Evolutionary conservation across 116 monocot species (phyloP).

Genomic region (Thalassia testudinum): DNA sequence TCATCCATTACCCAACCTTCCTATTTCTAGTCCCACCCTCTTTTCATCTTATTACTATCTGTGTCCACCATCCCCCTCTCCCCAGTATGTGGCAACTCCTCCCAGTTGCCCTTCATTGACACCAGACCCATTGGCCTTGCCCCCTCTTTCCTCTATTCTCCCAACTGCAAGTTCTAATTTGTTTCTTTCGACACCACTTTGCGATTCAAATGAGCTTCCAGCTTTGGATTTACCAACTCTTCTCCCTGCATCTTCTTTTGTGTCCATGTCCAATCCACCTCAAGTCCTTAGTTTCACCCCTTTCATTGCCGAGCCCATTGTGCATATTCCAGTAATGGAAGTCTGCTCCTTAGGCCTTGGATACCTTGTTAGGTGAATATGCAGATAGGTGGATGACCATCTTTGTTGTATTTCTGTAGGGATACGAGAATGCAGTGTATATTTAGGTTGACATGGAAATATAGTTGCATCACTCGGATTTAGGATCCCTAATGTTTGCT

Average conservation of each 20-base stretch:
- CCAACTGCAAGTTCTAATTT: slow-evolving; percentile 6
- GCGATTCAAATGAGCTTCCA: slow-evolving; percentile 19
- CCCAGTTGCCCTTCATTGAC: slow-evolving; percentile 1
- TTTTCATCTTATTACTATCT: slow-evolving; percentile 79
- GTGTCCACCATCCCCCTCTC: slow-evolving; percentile 48
- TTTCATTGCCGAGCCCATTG: slow-evolving; percentile 88
- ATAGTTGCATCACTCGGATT: too few relatives aligned
- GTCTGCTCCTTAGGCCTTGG: slow-evolving; percentile 81
- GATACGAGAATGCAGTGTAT: too few relatives aligned
- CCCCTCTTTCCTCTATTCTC: slow-evolving; percentile 42
- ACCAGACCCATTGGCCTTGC: slow-evolving; percentile 26
- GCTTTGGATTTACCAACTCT: slow-evolving; percentile 23
- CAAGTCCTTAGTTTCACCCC: slow-evolving; percentile 69
- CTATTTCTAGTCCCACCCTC: slow-evolving; percentile 4
- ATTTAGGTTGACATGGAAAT: too few relatives aligned
- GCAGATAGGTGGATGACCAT: too few relatives aligned
- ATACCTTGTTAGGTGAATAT: slow-evolving; percentile 83
- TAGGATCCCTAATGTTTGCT: too few relatives aligned
- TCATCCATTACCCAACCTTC: slow-evolving; percentile 10
- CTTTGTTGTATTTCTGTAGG: too few relatives aligned
- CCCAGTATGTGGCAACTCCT: slow-evolving; percentile 11
- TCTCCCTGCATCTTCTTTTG: slow-evolving; percentile 30
- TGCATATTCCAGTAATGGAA: slow-evolving; percentile 78
- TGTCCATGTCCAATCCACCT: slow-evolving; percentile 26
- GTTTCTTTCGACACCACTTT: slow-evolving; percentile 8